Evolutionary conservation across 2,329 filamentous ascomycete genomes (phyloP), one percentile per base, ranked within the genome.

Genomic region (Incumbomyces lentus): DNA sequence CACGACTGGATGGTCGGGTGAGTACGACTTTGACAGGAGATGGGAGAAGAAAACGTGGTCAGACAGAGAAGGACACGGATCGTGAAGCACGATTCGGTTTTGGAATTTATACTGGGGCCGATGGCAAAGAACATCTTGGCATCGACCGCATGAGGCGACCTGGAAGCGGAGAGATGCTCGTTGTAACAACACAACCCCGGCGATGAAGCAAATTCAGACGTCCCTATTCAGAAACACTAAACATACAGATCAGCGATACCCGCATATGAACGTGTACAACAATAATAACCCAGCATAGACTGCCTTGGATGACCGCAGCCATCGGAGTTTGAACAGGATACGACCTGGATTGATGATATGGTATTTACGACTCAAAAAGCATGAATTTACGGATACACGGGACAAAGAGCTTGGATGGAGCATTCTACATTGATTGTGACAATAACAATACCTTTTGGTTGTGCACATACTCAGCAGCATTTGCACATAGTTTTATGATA

Each of bases 71-170:
- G 34, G 17, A 40, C 6, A 14, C 29, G 12, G 59, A 61, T 13
- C 53, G 62, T 4, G 51, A 59, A 36, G 58, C 69, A 7, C 64
- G 64, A 42, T 82, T 78, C 54, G 75, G 70, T 0, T 78, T 80
- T 57, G 76, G 75, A 1, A 67, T 76, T 14, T 76, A 74, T 51
- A 62, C 70, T 2, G 78, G 77, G 0, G 66, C 75, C 19, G 78
- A 81, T 57, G 77, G 76, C 1, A 69, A 69, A 47, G 75, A 79
- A 53, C 76, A 76, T 59, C 61, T 79, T 10, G 77, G 78, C 0
- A 71, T 82, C 51, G 78, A 81, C 58, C 70, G 76, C 13, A 64
- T 78, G 33, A 60, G 66, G 42, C 62, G 70, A 35, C 62, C 64
- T 29, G 62, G 65, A 17, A 60, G 64, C 43, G 59, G 61, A 3